phyloP scores from a whole-genome alignment of 176 grass and related monocot species.

The Thinopyrum elongatum region DNA sequence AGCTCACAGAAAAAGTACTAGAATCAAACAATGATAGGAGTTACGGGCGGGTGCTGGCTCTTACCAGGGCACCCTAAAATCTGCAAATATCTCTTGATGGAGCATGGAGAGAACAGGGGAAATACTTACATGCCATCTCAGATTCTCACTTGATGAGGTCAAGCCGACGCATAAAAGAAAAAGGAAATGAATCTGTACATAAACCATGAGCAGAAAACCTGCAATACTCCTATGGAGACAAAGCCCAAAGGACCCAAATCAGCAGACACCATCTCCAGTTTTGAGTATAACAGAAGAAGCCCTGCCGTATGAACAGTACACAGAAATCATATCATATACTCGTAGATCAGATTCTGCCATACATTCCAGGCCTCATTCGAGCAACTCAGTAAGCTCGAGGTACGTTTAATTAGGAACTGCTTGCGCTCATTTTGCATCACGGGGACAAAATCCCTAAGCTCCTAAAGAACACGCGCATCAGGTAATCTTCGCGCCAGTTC shows the following conservation, averaged over 20 bases:
- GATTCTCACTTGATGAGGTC: not conserved
- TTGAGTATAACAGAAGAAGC: not conserved
- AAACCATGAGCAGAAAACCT: not conserved
- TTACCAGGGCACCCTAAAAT: not conserved
- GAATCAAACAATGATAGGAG: not conserved
- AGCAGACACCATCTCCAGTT: not conserved
- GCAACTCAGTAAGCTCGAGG: not conserved
- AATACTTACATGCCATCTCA: not conserved
- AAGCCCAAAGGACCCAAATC: not conserved
- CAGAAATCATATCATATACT: not conserved
- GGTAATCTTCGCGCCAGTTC: not conserved
- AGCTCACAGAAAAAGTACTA: not conserved
- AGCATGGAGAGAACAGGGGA: not conserved
- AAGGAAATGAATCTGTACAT: not conserved
- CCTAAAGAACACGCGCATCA: not conserved
- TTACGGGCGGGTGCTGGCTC: not conserved
- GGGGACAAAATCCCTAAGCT: not conserved
- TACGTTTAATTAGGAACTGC: not conserved
- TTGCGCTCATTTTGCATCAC: not conserved
- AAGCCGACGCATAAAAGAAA: not conserved
- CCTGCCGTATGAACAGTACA: not conserved
- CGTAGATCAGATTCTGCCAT: not conserved
- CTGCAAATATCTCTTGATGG: constrained; percentile 1
- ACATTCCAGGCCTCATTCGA: not conserved
- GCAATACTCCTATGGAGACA: not conserved